phyloP scores from a whole-genome alignment of 768 basidiomycete species.

The Gelatoporia subvermispora region DNA sequence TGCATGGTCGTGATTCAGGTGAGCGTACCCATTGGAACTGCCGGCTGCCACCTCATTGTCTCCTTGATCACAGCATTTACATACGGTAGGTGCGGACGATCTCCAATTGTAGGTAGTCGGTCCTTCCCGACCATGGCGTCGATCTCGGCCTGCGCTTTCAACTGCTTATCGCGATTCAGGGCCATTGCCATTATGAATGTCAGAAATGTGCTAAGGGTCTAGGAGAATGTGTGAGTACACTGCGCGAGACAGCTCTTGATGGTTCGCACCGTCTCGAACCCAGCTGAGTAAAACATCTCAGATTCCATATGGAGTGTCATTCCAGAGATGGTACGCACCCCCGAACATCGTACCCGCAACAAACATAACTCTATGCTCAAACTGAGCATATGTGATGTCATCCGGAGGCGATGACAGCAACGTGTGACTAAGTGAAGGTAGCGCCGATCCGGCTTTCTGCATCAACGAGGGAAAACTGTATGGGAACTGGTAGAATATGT shows the following conservation, averaged over 20 bases:
- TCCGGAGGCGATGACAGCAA: constrained; percentile 18
- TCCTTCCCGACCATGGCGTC: constrained; percentile 19
- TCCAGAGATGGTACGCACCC: constrained; percentile 2
- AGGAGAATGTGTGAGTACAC: neutral
- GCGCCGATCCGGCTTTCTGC: constrained; percentile 9
- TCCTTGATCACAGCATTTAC: constrained; percentile 20
- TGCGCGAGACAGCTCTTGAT: constrained; percentile 34
- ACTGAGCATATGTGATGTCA: neutral
- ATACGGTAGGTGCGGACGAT: constrained; percentile 17
- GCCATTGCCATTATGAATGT: constrained; percentile 30
- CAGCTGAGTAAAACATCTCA: constrained; percentile 1
- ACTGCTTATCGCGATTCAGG: constrained; percentile 26
- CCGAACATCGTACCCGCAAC: constrained; percentile 5
- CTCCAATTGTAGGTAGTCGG: constrained; percentile 17
- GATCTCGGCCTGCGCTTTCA: constrained; percentile 23
- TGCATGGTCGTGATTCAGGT: neutral
- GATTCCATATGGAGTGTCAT: neutral
- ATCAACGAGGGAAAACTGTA: too few species aligned
- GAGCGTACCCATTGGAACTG: constrained; percentile 24
- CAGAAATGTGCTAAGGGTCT: constrained; percentile 23
- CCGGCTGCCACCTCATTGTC: constrained; percentile 28
- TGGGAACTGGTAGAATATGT: too few species aligned
- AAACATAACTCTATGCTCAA: constrained; percentile 7
- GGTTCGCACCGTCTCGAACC: constrained; percentile 8
- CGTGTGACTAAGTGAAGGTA: constrained; percentile 11